Evolutionary conservation across 805 yeast species (phyloP), one percentile per base, ranked within the genome.

Genomic region (Kodamaea leandrae): DNA sequence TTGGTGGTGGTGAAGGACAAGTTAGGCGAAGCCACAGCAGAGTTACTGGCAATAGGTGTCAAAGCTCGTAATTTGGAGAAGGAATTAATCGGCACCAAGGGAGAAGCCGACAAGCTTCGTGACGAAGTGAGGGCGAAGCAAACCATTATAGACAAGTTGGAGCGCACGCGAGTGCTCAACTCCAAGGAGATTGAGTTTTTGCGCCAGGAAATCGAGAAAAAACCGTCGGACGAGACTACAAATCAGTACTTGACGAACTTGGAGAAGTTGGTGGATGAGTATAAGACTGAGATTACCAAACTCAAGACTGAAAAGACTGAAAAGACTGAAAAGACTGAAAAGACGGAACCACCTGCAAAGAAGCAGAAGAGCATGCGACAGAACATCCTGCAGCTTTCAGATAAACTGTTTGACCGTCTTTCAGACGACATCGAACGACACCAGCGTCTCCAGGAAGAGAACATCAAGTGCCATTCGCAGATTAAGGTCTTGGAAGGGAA

Each of bases 121-220:
- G 42, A 39, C 8, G 17, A 18, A 15, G 26, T 47, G 4, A 18
- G 42, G 1, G 13, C 33, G 1, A 55, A 53, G 35, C 51, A 55
- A 5, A 46, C 47, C 4, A 37, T 44, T 13, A 48, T 64, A 12
- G 55, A 58, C 45, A 60, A 80, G 41, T 54, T 76, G 4, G 77
- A 77, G 36, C 72, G 75, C 39, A 82, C 80, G 43, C 70, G 70
- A 38, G 52, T 64, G 2, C 61, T 83, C 32, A 74, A 81, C n/a
- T 52, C 64, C 17, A 78, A 76, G 46, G 90, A 84, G 52, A 72
- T 80, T 20, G 76, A 71, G 40, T 70, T 80, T 43, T 60, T 84
- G 39, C 66, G 43, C 84, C 68, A 68, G 29, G 47, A 34, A 19
- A 48, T 39, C 35, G 58, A 33, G 48, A 66, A 35, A 29, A 28